Evolutionary conservation across 805 yeast genomes (phyloP).

Genomic region (Hanseniaspora jakobsenii): DNA sequence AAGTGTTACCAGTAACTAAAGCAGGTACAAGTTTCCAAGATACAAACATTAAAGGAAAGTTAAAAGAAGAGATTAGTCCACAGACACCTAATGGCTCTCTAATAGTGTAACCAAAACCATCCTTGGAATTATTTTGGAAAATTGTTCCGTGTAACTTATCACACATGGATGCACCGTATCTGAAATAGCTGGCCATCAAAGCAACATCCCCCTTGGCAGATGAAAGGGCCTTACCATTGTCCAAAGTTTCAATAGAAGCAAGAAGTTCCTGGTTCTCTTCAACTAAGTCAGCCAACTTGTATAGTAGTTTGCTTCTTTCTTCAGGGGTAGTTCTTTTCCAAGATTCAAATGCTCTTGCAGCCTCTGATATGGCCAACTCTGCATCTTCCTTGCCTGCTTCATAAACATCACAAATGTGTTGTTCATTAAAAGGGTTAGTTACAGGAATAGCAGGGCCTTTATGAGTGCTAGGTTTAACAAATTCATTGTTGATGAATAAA

Average conservation of each 20-base stretch:
- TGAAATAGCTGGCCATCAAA: constrained; percentile 54
- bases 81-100: constrained; percentile 83
- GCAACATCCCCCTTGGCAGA: constrained; percentile 69
- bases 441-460: constrained; percentile 48
- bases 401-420: constrained; percentile 50
- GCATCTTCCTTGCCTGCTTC: constrained; percentile 64
- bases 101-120: constrained; percentile 53
- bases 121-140: constrained; percentile 44
- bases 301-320: constrained; percentile 48
- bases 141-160: constrained; percentile 53
- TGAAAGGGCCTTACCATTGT: constrained; percentile 74
- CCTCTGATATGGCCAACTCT: constrained; percentile 76
- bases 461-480: constrained; percentile 42
- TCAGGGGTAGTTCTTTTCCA: constrained; percentile 66
- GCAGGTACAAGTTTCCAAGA: constrained; percentile 85
- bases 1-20: constrained; percentile 73
- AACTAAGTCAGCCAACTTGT: constrained; percentile 65
- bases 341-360: constrained; percentile 59
- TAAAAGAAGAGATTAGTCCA: constrained; percentile 87
- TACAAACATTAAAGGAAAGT: constrained; percentile 80
- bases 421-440: constrained; percentile 59
- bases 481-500: constrained; percentile 63
- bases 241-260: constrained; percentile 75
- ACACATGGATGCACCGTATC: constrained; percentile 77
- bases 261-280: constrained; percentile 63